Evolutionary conservation across 495 filamentous ascomycete genomes (phyloP).

Genomic region (Aspergillus homomorphus): DNA sequence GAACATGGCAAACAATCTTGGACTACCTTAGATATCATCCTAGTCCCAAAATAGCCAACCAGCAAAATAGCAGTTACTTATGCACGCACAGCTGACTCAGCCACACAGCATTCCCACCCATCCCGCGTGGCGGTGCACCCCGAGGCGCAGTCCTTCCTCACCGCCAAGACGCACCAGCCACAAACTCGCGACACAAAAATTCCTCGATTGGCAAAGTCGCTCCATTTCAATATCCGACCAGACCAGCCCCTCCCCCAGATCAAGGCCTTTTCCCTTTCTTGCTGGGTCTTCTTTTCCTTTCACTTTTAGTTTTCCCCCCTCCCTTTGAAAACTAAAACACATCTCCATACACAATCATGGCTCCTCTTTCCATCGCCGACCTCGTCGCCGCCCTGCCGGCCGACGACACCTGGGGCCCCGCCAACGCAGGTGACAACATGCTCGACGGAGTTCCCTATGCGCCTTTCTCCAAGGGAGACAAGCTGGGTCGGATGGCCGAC

Average conservation of each 20-base stretch:
- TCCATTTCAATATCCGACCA: conserved; percentile 29
- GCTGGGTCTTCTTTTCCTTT: conserved; percentile 12
- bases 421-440: conserved; percentile 74
- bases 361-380: conserved; percentile 56
- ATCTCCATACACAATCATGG: conserved; percentile 34
- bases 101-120: neutral
- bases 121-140: conserved; percentile 28
- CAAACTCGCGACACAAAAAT: conserved; percentile 48
- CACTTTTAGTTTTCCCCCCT: conserved; percentile 8
- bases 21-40: too few species aligned
- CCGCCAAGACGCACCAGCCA: conserved; percentile 29
- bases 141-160: neutral
- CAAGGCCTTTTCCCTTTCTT: conserved; percentile 16
- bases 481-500: conserved; percentile 97
- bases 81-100: neutral
- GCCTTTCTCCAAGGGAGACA: conserved; percentile 97
- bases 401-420: conserved; percentile 81
- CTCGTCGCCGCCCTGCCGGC: conserved; percentile 58
- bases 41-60: too few species aligned
- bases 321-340: neutral
- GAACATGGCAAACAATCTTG: too few species aligned
- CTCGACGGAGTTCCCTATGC: conserved; percentile 94
- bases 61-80: too few species aligned
- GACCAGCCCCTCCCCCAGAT: conserved; percentile 8
- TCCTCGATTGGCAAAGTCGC: conserved; percentile 13